Evolutionary conservation across 192 early-diverging fungal species (phyloP), one percentile per base, ranked within the genome.

Genomic region (Backusella morwellensis): DNA sequence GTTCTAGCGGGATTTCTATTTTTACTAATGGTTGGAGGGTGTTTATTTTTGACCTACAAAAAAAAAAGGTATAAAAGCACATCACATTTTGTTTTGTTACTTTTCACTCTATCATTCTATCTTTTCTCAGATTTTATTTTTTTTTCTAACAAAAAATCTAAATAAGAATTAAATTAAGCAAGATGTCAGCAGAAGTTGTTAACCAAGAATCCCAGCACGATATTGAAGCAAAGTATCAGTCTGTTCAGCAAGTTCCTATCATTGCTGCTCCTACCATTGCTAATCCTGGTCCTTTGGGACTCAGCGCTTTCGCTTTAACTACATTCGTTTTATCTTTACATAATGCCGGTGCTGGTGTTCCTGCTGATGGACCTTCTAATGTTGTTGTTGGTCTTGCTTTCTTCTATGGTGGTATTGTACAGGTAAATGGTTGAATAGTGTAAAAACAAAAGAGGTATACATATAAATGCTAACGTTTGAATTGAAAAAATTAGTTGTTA

Each of bases 391-490:
- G 91, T 67, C 81, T 92, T 8, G 91, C 91, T 14, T 75, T 93
- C 54, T 94, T 93, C 77, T 93, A 93, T 78, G 93, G 93, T 66
- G 94, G 94, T 5, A 66, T 94, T 32, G 82, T 86, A 69, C 93
- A 95, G 84, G 81, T 79, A 79, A 72, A 34, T 17, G 11, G 12
- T 44, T 41, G 14, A 47, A 11, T 79, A 0, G 6, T 23, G 23
- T 8, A 14, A 56, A 75, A 32, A 74, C 26, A 6, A 19, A 73
- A 40, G 29, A 40, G 15, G 14, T 56, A 21, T n/a, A 15, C 7
- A 56, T 2, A 44, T 34, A n/a, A 50, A 21, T 70, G 26, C 34
- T 52, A 3, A 52, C 26, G 9, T 35, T 38, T 23, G 70, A 15
- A 35, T 41, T 19, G 41, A 63, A 63, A 21, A 63, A 63, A 63